Percentiles rank a stretch among this genome's conserved stretches.
Evolutionary conservation across 805 yeast species (phyloP).

Genomic region (Ogataea pignaliae): DNA sequence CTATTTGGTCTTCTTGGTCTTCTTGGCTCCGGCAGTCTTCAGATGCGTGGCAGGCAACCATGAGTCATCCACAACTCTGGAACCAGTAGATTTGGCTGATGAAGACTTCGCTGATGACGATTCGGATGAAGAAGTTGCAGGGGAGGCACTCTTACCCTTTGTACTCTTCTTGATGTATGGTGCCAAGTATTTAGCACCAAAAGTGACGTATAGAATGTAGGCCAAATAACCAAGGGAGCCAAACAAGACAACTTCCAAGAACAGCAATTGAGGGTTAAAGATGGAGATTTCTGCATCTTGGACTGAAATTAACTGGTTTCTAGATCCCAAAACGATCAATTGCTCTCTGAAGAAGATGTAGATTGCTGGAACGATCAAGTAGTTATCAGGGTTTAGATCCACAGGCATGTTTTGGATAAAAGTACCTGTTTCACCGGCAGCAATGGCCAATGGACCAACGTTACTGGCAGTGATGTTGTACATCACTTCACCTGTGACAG

Average conservation of each 20-base stretch:
- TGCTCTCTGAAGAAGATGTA: slow-evolving; percentile 47
- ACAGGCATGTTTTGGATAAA: slow-evolving; percentile 60
- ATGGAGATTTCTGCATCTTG: slow-evolving; percentile 63
- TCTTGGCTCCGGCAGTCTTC: slow-evolving; percentile 23
- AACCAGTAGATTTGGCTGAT: slow-evolving; percentile 27
- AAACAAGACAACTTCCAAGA: slow-evolving; percentile 52
- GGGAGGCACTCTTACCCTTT: slow-evolving; percentile 25
- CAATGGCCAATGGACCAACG: slow-evolving; percentile 55
- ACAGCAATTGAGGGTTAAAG: slow-evolving; percentile 67
- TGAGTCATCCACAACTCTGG: slow-evolving; percentile 34
- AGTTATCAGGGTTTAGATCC: slow-evolving; percentile 52
- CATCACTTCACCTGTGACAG: slow-evolving; percentile 43
- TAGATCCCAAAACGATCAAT: slow-evolving; percentile 51
- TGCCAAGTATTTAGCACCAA: slow-evolving; percentile 44
- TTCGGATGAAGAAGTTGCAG: slow-evolving; percentile 1
- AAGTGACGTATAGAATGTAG: slow-evolving; percentile 41
- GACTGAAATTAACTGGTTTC: slow-evolving; percentile 54
- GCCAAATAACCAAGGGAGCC: slow-evolving; percentile 45
- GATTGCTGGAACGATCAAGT: slow-evolving; percentile 55
- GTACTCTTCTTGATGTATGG: slow-evolving; percentile 30
- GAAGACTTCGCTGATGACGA: slow-evolving; percentile 22
- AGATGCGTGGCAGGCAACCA: slow-evolving; percentile 61
- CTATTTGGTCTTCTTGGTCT: slow-evolving; percentile 30
- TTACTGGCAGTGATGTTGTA: slow-evolving; percentile 64
- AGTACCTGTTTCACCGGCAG: slow-evolving; percentile 41